Percentiles rank a stretch among this genome's conserved stretches.
Evolutionary conservation across 768 basidiomycete genomes (phyloP).

Genomic region (Mycena epipterygia): DNA sequence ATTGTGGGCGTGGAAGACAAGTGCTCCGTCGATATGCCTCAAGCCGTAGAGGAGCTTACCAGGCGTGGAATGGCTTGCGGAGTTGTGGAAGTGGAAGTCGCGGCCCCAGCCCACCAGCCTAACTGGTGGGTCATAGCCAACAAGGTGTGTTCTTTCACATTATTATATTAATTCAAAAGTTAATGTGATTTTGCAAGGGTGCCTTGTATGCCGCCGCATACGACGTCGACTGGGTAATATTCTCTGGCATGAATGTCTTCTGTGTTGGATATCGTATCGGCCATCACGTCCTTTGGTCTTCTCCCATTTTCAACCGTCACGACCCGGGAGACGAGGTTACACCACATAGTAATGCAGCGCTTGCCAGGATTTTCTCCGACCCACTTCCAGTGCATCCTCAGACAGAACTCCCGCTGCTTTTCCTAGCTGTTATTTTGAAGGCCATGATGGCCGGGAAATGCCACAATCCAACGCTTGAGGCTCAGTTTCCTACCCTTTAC

Average conservation of each 20-base stretch:
- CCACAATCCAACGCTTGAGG: neutral
- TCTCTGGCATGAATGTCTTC: neutral
- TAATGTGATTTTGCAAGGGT: neutral
- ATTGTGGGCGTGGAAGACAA: slow-evolving; percentile 4
- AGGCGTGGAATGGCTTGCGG: slow-evolving; percentile 1
- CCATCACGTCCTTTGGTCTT: slow-evolving; percentile 13
- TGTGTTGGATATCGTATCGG: neutral
- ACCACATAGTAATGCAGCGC: neutral
- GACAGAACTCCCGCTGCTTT: slow-evolving; percentile 4
- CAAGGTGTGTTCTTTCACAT: slow-evolving; percentile 2
- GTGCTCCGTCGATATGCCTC: neutral
- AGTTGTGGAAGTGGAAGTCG: neutral
- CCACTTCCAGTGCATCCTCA: neutral
- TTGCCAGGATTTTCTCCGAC: neutral
- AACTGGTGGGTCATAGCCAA: slow-evolving; percentile 25
- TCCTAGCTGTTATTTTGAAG: slow-evolving; percentile 14
- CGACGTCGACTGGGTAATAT: slow-evolving; percentile 9
- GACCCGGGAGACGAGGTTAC: neutral
- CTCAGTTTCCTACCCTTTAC: neutral
- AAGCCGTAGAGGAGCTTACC: neutral
- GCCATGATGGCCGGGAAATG: neutral
- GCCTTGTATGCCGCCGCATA: slow-evolving; percentile 21
- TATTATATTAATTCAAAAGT: neutral
- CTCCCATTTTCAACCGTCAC: slow-evolving; percentile 11
- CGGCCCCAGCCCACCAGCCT: neutral